Base-by-base conservation (phyloP, 2,329 filamentous ascomycete genomes). In the Ophiostoma sp. region DNA sequence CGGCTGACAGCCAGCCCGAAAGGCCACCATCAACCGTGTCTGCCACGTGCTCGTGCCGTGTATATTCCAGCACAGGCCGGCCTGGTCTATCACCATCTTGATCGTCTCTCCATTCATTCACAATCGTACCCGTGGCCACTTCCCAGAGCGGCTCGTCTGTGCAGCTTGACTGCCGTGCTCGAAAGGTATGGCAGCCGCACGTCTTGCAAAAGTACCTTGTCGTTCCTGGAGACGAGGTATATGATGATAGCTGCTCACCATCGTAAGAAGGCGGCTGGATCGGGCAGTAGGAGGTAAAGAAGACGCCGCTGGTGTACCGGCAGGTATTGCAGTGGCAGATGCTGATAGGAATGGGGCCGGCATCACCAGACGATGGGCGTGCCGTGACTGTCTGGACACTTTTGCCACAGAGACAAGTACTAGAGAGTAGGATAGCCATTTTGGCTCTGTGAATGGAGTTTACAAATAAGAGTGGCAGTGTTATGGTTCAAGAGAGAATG, bases 161-260 rank as follows among this genome's bases (percentile, higher is more conserved):
- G 14, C n/a, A n/a, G 5, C 14, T 16, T 49, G 49, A 27, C 63
- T 16, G 66, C 11, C 49, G 68, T 64, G 36, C 68, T 8, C 75
- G 75, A 66, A 80, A 79, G 18, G 81, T 52, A 66, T 81, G 80
- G 64, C 80, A 81, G 1, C 80, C 79, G 64, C 80, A 81, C 1
- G 66, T 74, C 0, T 69, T 67, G 68, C 80, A 82, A 69, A 82
- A 81, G 70, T 78, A 79, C 5, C 76, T 73, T 1, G 71, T 74
- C 1, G 71, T 71, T 2, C 49, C 49, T 0, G 68, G 42, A 0
- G 70, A 69, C 0, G 71, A 66, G 1, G 71, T 38, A n/a, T 72
- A 73, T 18, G 55, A 62, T 9, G 64, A 47, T 27, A 78, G 70
- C 1, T 68, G 69, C 0, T 67, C 49, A 0, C 14, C 18, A 68